Base-by-base conservation (phyloP, 2,329 filamentous ascomycete species). In the Colletotrichum sp. region DNA sequence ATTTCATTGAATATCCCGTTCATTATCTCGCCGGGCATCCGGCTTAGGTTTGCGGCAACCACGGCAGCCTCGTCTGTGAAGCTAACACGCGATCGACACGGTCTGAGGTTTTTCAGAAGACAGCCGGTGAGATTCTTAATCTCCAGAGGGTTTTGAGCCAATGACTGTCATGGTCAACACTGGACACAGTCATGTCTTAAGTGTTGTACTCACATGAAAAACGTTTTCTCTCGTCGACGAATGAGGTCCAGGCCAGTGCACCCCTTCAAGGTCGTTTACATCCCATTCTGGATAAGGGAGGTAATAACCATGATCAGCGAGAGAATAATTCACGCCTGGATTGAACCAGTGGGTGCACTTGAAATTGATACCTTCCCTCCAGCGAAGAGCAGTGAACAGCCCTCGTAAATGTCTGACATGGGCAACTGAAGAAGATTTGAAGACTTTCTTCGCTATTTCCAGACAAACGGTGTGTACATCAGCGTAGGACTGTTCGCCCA, bases 161-260 rank as follows among this genome's bases (percentile, higher is more conserved):
- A 30, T 1, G 49, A 9, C 66, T 69, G 18, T 30, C 18, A n/a
- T 39, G 7, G 13, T 32, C 1, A 55, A 18, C 8, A 55, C 16
- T 2, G 5, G 3, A 2, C 1, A 3, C 13, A 21, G 24, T 10
- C 15, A 28, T 18, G 0, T 55, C 24, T 2, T 2, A 24, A 6
- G 10, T 13, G 6, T 32, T 26, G 24, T 9, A 24, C 64, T 55
- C 12, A 67, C 64, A 55, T 55, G n/a, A 3, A 24, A 67, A 18
- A 55, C 26, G 7, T 67, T 55, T 26, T 1, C 64, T 26, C 64
- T 39, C 2, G 64, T 18, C 13, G 64, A 32, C 3, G 21, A 15
- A n/a, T 67, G 36, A 67, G 64, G 64, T n/a, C 64, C 64, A 15
- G 44, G 39, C 64, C 64, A 55, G 6, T 67, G 24, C 39, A 67